These are phyloP conservation scores for Colletotrichum gloeosporioides DNA, from an alignment of 2,329 filamentous ascomycete genomes.

Conservation along the genomic window DNA sequence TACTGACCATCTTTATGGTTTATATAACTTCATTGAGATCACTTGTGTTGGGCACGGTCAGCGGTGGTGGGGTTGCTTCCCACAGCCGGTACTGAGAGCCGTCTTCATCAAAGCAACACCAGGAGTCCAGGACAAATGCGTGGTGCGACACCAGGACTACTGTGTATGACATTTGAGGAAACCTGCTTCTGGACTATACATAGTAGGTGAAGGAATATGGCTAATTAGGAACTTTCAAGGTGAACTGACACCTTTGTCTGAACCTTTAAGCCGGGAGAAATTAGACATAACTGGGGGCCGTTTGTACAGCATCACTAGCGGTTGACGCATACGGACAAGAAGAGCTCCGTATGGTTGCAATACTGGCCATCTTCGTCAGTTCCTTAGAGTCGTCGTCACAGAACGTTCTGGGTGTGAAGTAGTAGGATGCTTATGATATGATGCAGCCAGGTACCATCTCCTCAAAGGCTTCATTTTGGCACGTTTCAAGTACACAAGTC, in stretches of 20 bases:
- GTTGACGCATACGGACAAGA: neutral
- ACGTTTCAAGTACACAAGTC: neutral
- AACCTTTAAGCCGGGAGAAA: neutral
- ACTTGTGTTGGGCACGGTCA: rapidly evolving
- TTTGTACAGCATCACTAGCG: neutral
- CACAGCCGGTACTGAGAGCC: neutral
- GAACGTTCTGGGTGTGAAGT: neutral
- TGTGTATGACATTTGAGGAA: neutral
- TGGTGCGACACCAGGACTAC: rapidly evolving
- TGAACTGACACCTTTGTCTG: rapidly evolving
- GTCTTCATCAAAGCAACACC: neutral
- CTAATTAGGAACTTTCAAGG: neutral
- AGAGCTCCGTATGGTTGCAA: neutral
- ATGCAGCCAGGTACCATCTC: neutral
- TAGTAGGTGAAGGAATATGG: rapidly evolving
- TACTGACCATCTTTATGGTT: neutral
- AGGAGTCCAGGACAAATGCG: neutral
- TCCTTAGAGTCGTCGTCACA: neutral
- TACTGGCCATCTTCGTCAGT: neutral
- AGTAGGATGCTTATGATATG: neutral
- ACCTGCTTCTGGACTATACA: neutral
- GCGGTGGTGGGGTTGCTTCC: neutral
- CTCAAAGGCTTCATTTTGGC: neutral
- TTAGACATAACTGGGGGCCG: rapidly evolving
- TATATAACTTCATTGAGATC: neutral